Conservation (phyloP, 2,329 filamentous ascomycete genomes). For the Trichophyton benhamiae region DNA sequence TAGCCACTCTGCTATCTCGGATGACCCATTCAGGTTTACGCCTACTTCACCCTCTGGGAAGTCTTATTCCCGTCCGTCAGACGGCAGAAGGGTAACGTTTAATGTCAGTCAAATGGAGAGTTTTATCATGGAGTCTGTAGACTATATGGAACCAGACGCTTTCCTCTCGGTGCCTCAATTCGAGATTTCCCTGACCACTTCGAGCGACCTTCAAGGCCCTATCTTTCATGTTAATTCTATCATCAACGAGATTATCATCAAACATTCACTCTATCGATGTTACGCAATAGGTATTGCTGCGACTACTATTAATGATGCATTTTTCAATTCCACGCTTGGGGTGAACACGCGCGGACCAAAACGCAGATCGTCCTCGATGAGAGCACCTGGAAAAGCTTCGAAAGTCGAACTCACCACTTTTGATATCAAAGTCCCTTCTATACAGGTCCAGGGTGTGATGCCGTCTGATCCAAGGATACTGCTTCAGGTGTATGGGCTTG, state of each 20-base stretch:
- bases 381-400: constrained; percentile 12
- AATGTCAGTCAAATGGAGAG: constrained; percentile 76
- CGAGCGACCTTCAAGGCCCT: constrained; percentile 74
- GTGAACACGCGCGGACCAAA: background rate
- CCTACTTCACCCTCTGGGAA: constrained; percentile 37
- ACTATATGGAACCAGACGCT: constrained; percentile 71
- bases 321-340: constrained; percentile 23
- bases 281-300: constrained; percentile 76
- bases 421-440: constrained; percentile 66
- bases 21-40: constrained; percentile 48
- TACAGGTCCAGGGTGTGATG: constrained; percentile 82
- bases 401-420: constrained; percentile 59
- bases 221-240: constrained; percentile 78
- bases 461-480: constrained; percentile 83
- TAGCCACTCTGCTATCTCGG: constrained; percentile 55
- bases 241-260: constrained; percentile 63
- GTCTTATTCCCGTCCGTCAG: constrained; percentile 39
- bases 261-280: constrained; percentile 88
- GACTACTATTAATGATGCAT: constrained; percentile 60
- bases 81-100: constrained; percentile 70
- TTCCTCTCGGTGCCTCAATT: constrained; percentile 79
- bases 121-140: constrained; percentile 76
- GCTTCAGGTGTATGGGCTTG: constrained; percentile 73
- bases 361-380: background rate
- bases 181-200: constrained; percentile 73